These are phyloP conservation scores for Podaxis sp. DNA, from an alignment of 768 basidiomycete genomes.

Conservation along the genomic window DNA sequence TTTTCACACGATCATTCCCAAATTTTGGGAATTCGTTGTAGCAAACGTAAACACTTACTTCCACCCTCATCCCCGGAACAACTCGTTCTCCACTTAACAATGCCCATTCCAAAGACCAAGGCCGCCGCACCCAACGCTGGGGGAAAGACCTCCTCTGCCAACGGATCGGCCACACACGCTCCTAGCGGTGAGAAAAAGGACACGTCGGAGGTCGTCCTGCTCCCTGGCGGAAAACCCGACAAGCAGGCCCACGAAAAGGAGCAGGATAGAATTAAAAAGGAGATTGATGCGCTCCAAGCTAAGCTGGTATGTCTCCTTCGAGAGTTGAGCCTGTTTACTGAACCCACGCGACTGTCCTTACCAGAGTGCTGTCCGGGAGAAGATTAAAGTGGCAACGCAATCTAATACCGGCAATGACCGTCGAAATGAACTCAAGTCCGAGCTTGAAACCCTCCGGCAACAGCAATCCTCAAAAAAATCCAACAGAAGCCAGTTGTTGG, in stretches of 20 bases:
- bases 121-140: constrained; percentile 38
- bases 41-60: constrained; percentile 15
- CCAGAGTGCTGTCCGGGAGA: constrained; percentile 71
- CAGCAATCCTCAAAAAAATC: constrained; percentile 78
- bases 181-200: constrained; percentile 42
- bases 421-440: constrained; percentile 67
- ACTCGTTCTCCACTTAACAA: constrained; percentile 26
- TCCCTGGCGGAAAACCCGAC: constrained; percentile 70
- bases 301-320: constrained; percentile 65
- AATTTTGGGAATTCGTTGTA: constrained; percentile 16
- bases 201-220: constrained; percentile 36
- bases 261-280: constrained; percentile 76
- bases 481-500: constrained; percentile 65
- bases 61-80: constrained; percentile 15
- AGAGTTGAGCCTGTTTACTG: constrained; percentile 7
- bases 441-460: constrained; percentile 76
- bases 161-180: constrained; percentile 48
- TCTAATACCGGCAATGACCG: constrained; percentile 51
- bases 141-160: constrained; percentile 42
- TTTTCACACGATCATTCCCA: constrained; percentile 24
- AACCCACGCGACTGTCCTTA: constrained; percentile 12
- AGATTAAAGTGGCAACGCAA: constrained; percentile 57
- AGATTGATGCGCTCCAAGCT: constrained; percentile 79
- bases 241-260: constrained; percentile 82
- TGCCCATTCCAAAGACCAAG: constrained; percentile 59